Conservation (phyloP, 1,284 basidiomycete species). For the Retiboletus fuscus region DNA sequence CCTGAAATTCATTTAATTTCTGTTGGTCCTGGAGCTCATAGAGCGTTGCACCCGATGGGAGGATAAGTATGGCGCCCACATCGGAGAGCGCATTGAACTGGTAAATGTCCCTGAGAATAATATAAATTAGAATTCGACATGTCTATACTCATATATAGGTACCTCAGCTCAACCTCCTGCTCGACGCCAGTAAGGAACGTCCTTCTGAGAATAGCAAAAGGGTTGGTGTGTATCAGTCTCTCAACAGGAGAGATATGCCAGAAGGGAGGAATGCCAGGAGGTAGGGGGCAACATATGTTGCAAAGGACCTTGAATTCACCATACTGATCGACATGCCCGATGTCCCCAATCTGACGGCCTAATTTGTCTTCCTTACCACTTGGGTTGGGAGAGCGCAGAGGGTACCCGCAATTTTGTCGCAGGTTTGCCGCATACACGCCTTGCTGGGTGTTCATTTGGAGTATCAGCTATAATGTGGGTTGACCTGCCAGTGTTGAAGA, state of each 20-base stretch:
- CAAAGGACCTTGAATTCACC: conserved; percentile 24
- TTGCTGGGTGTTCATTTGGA: conserved; percentile 9
- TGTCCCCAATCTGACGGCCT: conserved; percentile 27
- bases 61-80: conserved; percentile 23
- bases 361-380: neutral
- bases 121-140: neutral
- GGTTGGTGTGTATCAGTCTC: neutral
- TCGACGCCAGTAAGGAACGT: conserved; percentile 1
- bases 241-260: neutral
- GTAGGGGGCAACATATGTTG: conserved; percentile 14
- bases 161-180: neutral
- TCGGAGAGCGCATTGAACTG: conserved; percentile 9
- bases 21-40: conserved; percentile 1
- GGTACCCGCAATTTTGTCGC: conserved; percentile 22
- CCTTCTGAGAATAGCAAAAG: neutral
- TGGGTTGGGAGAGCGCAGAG: conserved; percentile 21
- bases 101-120: conserved; percentile 7
- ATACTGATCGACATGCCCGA: conserved; percentile 13
- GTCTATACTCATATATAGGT: neutral
- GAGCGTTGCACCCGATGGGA: conserved; percentile 18
- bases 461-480: neutral
- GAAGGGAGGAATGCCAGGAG: too few relatives aligned
- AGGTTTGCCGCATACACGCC: conserved; percentile 24
- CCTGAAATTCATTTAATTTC: conserved; percentile 7
- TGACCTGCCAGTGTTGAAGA: too few relatives aligned